Evolutionary conservation across 371 early-diverging fungal genomes (phyloP), one percentile per base, ranked within the genome.

Genomic region (Syncephalastrum racemosum): DNA sequence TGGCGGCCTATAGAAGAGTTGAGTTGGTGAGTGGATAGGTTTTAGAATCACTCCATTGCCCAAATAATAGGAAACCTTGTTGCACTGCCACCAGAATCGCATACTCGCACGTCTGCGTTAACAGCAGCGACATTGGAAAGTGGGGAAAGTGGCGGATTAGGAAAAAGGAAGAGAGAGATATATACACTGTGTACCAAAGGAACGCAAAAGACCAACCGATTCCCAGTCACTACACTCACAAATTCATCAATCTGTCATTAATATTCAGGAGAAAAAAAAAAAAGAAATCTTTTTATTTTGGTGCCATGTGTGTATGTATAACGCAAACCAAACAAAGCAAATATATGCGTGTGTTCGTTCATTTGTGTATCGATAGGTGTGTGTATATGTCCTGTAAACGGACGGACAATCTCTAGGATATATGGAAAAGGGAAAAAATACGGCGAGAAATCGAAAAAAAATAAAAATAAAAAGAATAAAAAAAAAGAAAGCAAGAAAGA

Each of bases 91-190:
- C 68, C 46, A 77, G 61, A 22, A 77, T 59, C 44, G 75, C 78
- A 68, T 77, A 77, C 50, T 77, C 75, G 62, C 78, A 77, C 23
- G 74, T 71, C 65, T 66, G 69, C 57, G 78, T 77, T 23, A 77
- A 55, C 57, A 77, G 50, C 59, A 77, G 55, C 58, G 75, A 74
- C 75, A 74, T 74, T 18, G 44, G 20, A 57, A 52, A 57, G 43
- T 19, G 57, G 18, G 44, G n/a, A 53, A 36, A 44, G 39, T 45
- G 54, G 43, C n/a, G 45, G 14, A 25, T 44, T 12, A 25, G 20
- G 25, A 44, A 25, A 15, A 54, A 15, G 8, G n/a, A 54, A 54
- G 25, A 45, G 25, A 27, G 50, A 50, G 18, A 50, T 15, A 18
- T 31, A 31, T 31, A 31, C 36, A 31, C 36, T 31, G 36, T 31